These are phyloP conservation scores for Nakazawaea wyomingensis DNA, from an alignment of 805 yeast genomes.

Conservation along the genomic window DNA sequence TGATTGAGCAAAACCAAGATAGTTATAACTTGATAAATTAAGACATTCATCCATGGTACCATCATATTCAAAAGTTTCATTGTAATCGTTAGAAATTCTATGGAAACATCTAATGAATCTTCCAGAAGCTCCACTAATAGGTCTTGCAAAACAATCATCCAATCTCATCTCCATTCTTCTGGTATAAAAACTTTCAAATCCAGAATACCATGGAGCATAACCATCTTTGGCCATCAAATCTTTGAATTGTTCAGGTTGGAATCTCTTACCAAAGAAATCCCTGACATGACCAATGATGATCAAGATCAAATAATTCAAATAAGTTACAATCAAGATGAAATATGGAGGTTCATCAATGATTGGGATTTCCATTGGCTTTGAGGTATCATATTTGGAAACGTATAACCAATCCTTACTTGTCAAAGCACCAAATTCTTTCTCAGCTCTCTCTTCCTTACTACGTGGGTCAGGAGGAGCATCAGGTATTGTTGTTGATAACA, in stretches of 20 bases:
- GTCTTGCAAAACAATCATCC: constrained; percentile 93
- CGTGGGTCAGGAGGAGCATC: constrained; percentile 26
- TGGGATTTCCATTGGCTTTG: constrained; percentile 57
- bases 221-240: constrained; percentile 79
- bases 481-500: constrained; percentile 23
- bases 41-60: constrained; percentile 76
- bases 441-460: constrained; percentile 34
- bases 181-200: constrained; percentile 89
- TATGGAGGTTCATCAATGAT: constrained; percentile 84
- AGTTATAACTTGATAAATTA: constrained; percentile 87
- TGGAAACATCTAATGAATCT: constrained; percentile 79
- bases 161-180: constrained; percentile 87
- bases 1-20: constrained; percentile 95
- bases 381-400: constrained; percentile 50
- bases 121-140: constrained; percentile 98
- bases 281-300: constrained; percentile 86
- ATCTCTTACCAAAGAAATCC: constrained; percentile 78
- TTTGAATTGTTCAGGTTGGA: constrained; percentile 58
- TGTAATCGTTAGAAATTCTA: constrained; percentile 63
- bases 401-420: constrained; percentile 62
- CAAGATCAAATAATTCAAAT: constrained; percentile 75
- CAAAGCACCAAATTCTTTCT: constrained; percentile 69
- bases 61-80: constrained; percentile 61
- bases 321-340: constrained; percentile 71
- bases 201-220: constrained; percentile 92